A percentile compares a stretch with the other conserved stretches of the same genome.
Conservation (phyloP, 768 basidiomycete genomes). For the Mrakia hoshinonis region DNA sequence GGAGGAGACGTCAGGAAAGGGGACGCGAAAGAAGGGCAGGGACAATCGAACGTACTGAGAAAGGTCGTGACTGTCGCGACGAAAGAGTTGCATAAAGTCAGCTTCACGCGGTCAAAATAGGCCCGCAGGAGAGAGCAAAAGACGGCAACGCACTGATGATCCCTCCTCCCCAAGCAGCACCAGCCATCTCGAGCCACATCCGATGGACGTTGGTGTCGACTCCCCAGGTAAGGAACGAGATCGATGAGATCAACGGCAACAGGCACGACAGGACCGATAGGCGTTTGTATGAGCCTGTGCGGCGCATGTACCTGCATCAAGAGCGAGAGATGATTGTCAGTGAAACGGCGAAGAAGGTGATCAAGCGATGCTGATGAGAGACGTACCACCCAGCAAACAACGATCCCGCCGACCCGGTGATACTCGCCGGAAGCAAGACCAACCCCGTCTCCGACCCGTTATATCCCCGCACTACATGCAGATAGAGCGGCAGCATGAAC, state of each 20-base stretch:
- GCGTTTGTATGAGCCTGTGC: conserved; percentile 32
- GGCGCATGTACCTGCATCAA: conserved; percentile 9
- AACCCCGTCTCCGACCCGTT: conserved; percentile 33
- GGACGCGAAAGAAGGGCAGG: neutral
- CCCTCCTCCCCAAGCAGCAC: conserved; percentile 27
- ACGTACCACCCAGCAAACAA: conserved; percentile 27
- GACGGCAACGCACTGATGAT: neutral
- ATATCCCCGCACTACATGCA: conserved; percentile 35
- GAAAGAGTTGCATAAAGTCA: neutral
- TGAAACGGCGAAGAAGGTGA: neutral
- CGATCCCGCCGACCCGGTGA: conserved; percentile 33
- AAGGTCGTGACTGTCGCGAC: neutral
- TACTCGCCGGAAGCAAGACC: conserved; percentile 31
- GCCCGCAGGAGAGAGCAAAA: neutral
- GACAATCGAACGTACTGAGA: neutral
- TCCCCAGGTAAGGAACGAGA: conserved; percentile 34
- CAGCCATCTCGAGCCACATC: conserved; percentile 35
- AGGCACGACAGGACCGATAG: conserved; percentile 33
- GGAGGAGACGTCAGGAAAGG: neutral
- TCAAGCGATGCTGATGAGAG: neutral
- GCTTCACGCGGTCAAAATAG: neutral
- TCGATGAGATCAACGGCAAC: conserved; percentile 32
- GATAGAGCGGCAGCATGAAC: conserved; percentile 37
- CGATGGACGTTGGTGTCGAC: conserved; percentile 29
- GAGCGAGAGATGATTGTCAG: neutral